Base-by-base conservation (phyloP, 164 flowering plant species). In the Piper longum region DNA sequence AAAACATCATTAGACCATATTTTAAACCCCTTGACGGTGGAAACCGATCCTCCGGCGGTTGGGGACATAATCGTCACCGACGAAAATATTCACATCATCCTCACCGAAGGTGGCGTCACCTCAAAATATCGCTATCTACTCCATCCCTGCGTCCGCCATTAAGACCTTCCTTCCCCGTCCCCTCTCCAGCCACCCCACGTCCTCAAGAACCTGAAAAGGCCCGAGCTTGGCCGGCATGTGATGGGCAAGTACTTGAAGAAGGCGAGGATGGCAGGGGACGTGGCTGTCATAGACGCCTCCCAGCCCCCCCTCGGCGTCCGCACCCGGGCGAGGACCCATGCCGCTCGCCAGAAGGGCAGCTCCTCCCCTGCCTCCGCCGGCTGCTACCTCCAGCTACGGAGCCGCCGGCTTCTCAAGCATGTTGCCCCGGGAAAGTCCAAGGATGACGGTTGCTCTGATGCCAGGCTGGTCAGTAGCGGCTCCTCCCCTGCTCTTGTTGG, bases 221-320 rank as follows among this genome's bases (percentile, higher is more conserved):
- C 14, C 12, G 52, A 14, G 52, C 14, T 12, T 3, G 52, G 52
- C 9, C 48, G 8, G 52, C 52, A 48, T 57, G 41, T 9, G 14
- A 87, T 87, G 95, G 90, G 91, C 0, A 88, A 84, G 75, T 88
- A 85, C 82, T 83, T 84, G 82, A 84, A 76, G 76, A 88, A 85
- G 62, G 73, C 83, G 4, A 87, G 85, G 71, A 68, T 80, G 65
- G 64, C 85, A 14, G 82, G 80, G 4, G 87, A 77, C 48, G 77
- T 79, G 2, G 77, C 85, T 2, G 79, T 82, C 17, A 80, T 81
- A 85, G 90, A 87, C 52, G 75, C 82, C 43, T 71, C 85, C 4
- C 76, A 72, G 64, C 61, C 81, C 40, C 64, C 85, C 59, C 64
- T 78, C 0, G 93, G 93, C 5, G 88, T 87, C 55, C 77, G 83